Evolutionary conservation across 83 land plant species (phyloP), one percentile per base, ranked within the genome.

Genomic region (Picea abies): DNA sequence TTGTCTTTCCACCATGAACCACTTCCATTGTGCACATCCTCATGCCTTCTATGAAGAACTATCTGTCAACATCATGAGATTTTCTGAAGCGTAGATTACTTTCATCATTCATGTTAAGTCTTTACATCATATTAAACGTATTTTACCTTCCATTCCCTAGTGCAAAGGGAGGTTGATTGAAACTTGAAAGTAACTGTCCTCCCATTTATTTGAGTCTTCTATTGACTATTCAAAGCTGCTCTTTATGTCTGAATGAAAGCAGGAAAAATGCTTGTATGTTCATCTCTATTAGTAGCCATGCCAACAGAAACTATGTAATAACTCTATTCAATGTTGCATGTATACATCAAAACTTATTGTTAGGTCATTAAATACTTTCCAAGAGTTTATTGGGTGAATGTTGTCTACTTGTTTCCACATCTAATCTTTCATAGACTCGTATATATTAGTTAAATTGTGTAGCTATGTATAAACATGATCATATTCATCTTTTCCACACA

Each of bases 321-420:
- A 5, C 5, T 41, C 41, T 37, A 19, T 19, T 10, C 0, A 11
- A 22, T 12, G 60, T 47, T 70, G 44, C n/a, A 35, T 73, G 26
- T 44, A 44, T 44, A 73, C 77, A 47, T 22, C 12, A 44, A 22
- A 44, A 44, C 6, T 4, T 47, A 44, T 44, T 23, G 47, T 41
- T 44, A 73, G 23, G 15, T 73, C 26, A 19, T 37, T 19, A 20
- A 56, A 37, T 37, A 17, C 2, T 70, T 78, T 29, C 66, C 32
- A 52, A 60, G 64, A 78, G 23, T 22, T 52, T 14, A 79, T 79
- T 79, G 80, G 47, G 56, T 44, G 47, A n/a, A 73, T n/a, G 14
- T 3, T 56, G 60, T 56, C 60, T 12, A 14, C 15, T 56, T 73
- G 37, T 26, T 26, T 68, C 32, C 32, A 68, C 39, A 68, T 26